Evolutionary conservation across 2,329 filamentous ascomycete species (phyloP), one percentile per base, ranked within the genome.

Genomic region (Alternaria alternata): DNA sequence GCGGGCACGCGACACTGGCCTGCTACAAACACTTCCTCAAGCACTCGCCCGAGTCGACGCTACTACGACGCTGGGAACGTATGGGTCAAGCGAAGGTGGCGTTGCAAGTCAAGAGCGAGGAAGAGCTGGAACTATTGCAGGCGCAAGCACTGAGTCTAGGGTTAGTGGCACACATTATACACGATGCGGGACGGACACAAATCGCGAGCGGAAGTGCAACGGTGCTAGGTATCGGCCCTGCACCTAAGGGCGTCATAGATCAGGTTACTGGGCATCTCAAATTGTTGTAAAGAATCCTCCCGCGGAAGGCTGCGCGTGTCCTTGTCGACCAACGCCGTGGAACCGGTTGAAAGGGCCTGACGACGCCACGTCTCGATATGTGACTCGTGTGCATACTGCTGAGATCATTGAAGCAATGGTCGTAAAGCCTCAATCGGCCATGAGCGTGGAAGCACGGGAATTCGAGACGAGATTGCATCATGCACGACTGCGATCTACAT

Each of bases 171-270:
- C 91, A 94, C 78, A 89, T 97, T 54, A 94, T 99, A 67, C 89
- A 92, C 73, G 95, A 99, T 80, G 95, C 95, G n/a, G 95, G 95
- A 14, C 87, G 95, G 63, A 99, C 95, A 46, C 95, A 99, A 86
- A 98, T 99, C 79, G 94, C 93, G 53, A 89, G 91, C 43, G 94
- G 95, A 18, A 97, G 93, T 78, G 86, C 92, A 78, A 99, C 95
- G 0, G 95, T 99, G 42, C 82, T 99, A 52, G 95, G 95, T 1
- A 88, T 85, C 59, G 83, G 81, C 34, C 81, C 88, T 59, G 94
- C 90, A 26, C 94, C 94, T 0, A 94, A 91, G 84, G 94, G 91
- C 71, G 82, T 94, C 57, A 89, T 99, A 51, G 93, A 99, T 77
- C 82, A 90, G 78, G 88, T 99, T 63, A 97, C 94, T 5, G 92